A percentile compares a stretch with the other conserved stretches of the same genome.
Evolutionary conservation across 495 filamentous ascomycete genomes (phyloP).

Genomic region (Chaetomium cochliodes): DNA sequence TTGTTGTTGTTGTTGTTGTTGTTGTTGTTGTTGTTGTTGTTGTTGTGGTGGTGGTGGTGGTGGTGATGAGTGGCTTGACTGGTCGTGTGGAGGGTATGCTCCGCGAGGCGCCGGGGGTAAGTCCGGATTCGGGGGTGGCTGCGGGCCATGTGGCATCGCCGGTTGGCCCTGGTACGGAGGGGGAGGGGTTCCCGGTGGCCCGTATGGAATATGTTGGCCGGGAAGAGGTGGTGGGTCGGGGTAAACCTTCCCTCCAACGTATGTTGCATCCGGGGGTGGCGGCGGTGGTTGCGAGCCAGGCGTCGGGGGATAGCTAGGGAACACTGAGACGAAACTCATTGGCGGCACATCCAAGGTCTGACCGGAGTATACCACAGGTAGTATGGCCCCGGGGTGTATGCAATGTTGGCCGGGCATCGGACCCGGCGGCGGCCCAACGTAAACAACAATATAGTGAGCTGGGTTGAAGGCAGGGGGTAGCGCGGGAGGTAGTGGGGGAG

Average conservation of each 20-base stretch:
- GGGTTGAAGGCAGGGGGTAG: slow-evolving; percentile 13
- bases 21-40: no score
- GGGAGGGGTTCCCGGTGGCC: neutral
- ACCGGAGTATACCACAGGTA: slow-evolving; percentile 20
- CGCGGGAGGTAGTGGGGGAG: neutral
- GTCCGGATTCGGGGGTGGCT: neutral
- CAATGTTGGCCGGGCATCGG: slow-evolving; percentile 14
- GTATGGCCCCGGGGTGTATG: slow-evolving; percentile 15
- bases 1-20: no score
- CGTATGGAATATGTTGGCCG: slow-evolving; percentile 7
- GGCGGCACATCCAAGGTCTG: slow-evolving; percentile 17
- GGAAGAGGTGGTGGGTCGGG: neutral
- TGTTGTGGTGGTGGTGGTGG: no score
- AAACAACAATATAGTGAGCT: slow-evolving; percentile 19
- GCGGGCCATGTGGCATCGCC: slow-evolving; percentile 13
- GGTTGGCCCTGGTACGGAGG: slow-evolving; percentile 12
- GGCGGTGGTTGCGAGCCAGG: slow-evolving; percentile 10
- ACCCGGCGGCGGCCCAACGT: slow-evolving; percentile 17
- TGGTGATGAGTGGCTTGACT: neutral
- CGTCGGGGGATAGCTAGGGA: slow-evolving; percentile 1
- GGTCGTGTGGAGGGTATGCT: neutral
- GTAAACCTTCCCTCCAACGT: neutral
- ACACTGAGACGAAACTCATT: slow-evolving; percentile 17
- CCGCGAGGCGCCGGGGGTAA: neutral
- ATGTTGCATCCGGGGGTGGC: slow-evolving; percentile 4